Conservation (phyloP, 2,329 filamentous ascomycete genomes). For the Cladosporium sp. region DNA sequence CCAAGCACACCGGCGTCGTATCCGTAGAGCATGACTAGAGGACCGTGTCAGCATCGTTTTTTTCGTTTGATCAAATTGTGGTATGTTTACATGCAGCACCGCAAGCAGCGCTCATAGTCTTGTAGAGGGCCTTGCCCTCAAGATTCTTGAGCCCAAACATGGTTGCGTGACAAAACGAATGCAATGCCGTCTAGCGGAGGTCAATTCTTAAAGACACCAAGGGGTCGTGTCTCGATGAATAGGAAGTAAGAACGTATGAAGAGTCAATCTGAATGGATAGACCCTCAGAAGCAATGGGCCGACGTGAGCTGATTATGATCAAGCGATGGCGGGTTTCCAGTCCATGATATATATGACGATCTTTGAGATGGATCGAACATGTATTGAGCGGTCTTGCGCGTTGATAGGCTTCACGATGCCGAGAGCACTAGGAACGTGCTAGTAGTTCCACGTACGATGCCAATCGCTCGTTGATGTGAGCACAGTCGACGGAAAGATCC, state of each 20-base stretch:
- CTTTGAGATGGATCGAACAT: background rate
- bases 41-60: background rate
- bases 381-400: background rate
- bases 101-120: constrained; percentile 27
- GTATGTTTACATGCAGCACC: constrained; percentile 23
- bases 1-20: constrained; percentile 16
- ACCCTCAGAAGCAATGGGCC: too few species aligned
- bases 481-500: background rate
- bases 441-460: too few species aligned
- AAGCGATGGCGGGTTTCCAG: background rate
- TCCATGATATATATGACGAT: constrained; percentile 3
- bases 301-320: background rate
- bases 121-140: constrained; percentile 26
- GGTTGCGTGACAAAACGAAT: background rate
- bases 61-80: too few species aligned
- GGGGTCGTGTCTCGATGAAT: too few species aligned
- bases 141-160: constrained; percentile 17
- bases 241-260: too few species aligned
- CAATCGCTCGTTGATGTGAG: background rate
- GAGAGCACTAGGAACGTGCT: background rate
- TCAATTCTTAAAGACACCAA: too few species aligned
- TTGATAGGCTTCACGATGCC: background rate
- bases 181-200: too few species aligned
- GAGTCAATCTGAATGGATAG: too few species aligned
- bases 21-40: constrained; percentile 11